Evolutionary conservation across 2,329 filamentous ascomycete genomes (phyloP), one percentile per base, ranked within the genome.

Genomic region (Colletotrichum kahawae): DNA sequence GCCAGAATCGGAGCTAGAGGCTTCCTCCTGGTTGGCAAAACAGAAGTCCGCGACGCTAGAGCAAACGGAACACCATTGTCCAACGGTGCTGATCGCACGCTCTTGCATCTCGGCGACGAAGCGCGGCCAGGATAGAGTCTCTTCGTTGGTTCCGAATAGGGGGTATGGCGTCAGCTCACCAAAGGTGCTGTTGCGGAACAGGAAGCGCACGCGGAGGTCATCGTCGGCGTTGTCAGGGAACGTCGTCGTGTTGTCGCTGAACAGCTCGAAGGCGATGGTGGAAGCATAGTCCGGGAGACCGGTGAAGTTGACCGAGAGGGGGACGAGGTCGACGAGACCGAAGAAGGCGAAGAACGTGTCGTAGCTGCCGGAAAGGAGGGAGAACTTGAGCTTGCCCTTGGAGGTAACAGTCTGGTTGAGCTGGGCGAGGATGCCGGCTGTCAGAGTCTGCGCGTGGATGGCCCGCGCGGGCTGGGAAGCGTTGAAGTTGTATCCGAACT

Each of bases 271-370:
- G 1, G 79, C 77, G 80, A 84, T 82, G 64, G 83, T 83, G n/a
- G 82, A 81, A 1, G 82, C 82, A 29, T 84, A 84, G 2, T 82
- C 81, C 7, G 82, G 82, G 27, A 84, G 78, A 16, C 82, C 82
- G 62, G 78, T 76, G 67, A 84, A 84, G 73, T 83, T 71, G 3
- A 75, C 68, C 10, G 80, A 82, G 4, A 80, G 75, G 2, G 79
- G 70, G 4, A 79, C 71, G 38, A 84, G 79, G 31, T 78, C 79
- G 0, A 79, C 73, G 14, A 83, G 68, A 18, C 82, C 82, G 54
- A 83, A 83, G 74, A 84, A 84, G 29, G 82, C 79, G n/a, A 84
- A 78, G 77, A 84, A 83, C 4, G 83, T 83, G 59, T 83, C 81
- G 74, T 84, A 84, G 73, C 81, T 82, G 18, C 82, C 82, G 1